Evolutionary conservation across 768 basidiomycete species (phyloP).

Genomic region (Mycena filopes): DNA sequence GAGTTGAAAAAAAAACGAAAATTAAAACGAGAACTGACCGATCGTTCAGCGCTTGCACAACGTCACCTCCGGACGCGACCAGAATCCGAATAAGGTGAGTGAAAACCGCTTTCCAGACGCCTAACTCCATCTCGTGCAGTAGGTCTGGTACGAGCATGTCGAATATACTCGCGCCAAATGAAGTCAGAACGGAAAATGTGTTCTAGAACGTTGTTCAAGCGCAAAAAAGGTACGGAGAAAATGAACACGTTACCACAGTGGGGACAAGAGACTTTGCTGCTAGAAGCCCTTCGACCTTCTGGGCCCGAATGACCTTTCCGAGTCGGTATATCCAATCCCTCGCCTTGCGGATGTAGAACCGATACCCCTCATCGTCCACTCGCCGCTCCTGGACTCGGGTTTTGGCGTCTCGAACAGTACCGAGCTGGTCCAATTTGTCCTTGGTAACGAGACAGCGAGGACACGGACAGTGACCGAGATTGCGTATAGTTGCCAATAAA

Average conservation of each 20-base stretch:
- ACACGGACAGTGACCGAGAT: conserved; percentile 40
- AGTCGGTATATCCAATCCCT: neutral
- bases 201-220: too few species aligned
- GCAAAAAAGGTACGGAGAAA: neutral
- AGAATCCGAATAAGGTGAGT: conserved; percentile 45
- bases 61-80: conserved; percentile 26
- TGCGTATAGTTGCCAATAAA: conserved; percentile 38
- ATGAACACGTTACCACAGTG: conserved; percentile 10
- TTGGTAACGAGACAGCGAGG: conserved; percentile 38
- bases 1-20: neutral
- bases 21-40: conserved; percentile 35
- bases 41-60: conserved; percentile 34
- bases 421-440: conserved; percentile 39
- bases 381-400: neutral
- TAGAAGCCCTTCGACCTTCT: conserved; percentile 26
- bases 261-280: conserved; percentile 26
- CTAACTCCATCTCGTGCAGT: conserved; percentile 51
- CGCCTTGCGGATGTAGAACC: neutral
- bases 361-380: neutral
- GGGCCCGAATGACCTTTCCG: neutral
- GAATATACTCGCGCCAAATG: conserved; percentile 38
- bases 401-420: conserved; percentile 28
- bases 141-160: conserved; percentile 43
- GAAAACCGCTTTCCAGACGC: conserved; percentile 46
- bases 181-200: conserved; percentile 38